Evolutionary conservation across 1,284 basidiomycete genomes (phyloP).

Genomic region (Albatrellus sp.): DNA sequence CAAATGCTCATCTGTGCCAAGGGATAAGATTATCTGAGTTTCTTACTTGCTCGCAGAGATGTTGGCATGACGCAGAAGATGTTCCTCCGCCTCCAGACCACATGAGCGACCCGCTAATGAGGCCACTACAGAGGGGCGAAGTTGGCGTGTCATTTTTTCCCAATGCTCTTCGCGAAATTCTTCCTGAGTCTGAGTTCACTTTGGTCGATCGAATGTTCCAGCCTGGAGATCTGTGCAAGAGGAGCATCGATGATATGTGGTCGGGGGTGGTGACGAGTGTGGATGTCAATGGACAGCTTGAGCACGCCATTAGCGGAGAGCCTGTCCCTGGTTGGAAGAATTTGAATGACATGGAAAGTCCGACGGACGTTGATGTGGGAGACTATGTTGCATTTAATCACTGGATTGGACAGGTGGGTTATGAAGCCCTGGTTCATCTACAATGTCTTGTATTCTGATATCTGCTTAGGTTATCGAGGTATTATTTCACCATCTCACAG

Average conservation of each 20-base stretch:
- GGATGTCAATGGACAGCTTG: constrained; percentile 50
- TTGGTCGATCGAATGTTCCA: constrained; percentile 75
- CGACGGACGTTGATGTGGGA: constrained; percentile 55
- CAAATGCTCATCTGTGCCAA: neutral
- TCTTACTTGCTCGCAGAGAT: constrained; percentile 34
- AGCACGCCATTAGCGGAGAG: constrained; percentile 64
- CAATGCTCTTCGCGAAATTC: constrained; percentile 51
- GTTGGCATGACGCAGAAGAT: constrained; percentile 75
- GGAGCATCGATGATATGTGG: constrained; percentile 55
- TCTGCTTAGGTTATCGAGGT: constrained; percentile 36
- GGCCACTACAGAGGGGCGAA: constrained; percentile 68
- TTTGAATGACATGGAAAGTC: constrained; percentile 45
- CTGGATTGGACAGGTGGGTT: constrained; percentile 80
- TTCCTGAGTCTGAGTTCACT: constrained; percentile 55
- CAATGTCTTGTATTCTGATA: constrained; percentile 3
- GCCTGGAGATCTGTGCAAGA: constrained; percentile 78
- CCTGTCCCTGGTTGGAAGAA: constrained; percentile 54
- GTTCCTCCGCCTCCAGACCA: constrained; percentile 30
- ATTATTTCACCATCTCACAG: constrained; percentile 5
- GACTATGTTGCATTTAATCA: constrained; percentile 76
- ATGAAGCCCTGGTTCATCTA: neutral
- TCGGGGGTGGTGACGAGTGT: constrained; percentile 69
- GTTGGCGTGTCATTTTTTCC: constrained; percentile 70
- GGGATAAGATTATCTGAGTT: neutral
- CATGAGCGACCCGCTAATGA: constrained; percentile 53